These are phyloP conservation scores for Fraxinus platypoda DNA, from an alignment of 305 asterid genomes.

Conservation along the genomic window DNA sequence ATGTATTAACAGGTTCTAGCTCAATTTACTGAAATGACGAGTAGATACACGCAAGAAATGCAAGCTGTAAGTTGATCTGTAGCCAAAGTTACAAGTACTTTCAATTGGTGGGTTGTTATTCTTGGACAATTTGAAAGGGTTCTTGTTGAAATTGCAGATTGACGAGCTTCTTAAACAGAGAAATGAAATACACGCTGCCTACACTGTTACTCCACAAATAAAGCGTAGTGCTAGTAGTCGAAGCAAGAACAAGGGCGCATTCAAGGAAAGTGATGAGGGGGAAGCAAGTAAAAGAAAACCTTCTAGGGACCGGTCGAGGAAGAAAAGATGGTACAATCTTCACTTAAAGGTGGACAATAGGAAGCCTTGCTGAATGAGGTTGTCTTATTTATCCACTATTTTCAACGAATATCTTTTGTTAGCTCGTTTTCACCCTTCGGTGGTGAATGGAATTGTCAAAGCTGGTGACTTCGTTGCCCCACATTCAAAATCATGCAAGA, in stretches of 20 bases:
- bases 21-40: constrained; percentile 94
- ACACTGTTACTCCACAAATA: constrained; percentile 54
- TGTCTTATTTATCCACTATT: not conserved
- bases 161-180: constrained; percentile 95
- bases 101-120: not conserved
- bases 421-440: not conserved
- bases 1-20: constrained; percentile 64
- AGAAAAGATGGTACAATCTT: constrained; percentile 83
- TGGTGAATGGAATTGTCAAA: not conserved
- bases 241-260: constrained; percentile 52
- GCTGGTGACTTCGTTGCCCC: not conserved
- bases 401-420: not conserved
- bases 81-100: not conserved
- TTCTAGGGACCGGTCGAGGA: constrained; percentile 62
- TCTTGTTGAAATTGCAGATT: constrained; percentile 42
- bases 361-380: constrained; percentile 67
- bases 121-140: constrained; percentile 9
- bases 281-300: constrained; percentile 55
- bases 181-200: constrained; percentile 77
- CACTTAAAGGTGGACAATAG: constrained; percentile 82
- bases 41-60: constrained; percentile 92
- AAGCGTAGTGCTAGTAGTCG: constrained; percentile 62
- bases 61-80: constrained; percentile 59
- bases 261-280: constrained; percentile 60
- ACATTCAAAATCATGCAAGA: not conserved